phyloP scores from a whole-genome alignment of 129 eudicot species.

The Flaveria sonorensis region DNA sequence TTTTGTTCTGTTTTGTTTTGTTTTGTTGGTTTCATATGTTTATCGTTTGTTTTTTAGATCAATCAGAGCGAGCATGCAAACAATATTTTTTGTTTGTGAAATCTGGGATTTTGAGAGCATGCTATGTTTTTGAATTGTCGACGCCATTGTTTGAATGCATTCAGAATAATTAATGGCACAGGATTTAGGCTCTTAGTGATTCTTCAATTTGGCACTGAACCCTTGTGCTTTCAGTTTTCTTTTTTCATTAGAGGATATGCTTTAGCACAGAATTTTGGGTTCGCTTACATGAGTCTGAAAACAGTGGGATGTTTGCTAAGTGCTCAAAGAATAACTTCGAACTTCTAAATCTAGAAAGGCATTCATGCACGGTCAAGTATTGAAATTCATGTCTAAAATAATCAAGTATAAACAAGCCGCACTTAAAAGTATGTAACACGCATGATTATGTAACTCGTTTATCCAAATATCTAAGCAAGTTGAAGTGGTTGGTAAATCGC shows the following conservation, averaged over 20 bases:
- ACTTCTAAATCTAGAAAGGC: background rate
- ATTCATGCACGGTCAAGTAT: background rate
- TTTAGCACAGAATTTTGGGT: background rate
- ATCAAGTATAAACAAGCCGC: too few relatives aligned
- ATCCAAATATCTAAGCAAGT: too few relatives aligned
- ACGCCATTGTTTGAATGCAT: slow-evolving; percentile 43
- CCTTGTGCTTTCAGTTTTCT: background rate
- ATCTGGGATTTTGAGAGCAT: slow-evolving; percentile 16
- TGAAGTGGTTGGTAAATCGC: too few relatives aligned
- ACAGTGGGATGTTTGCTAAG: background rate
- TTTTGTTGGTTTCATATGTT: slow-evolving; percentile 35
- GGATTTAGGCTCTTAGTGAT: slow-evolving; percentile 22
- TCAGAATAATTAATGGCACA: slow-evolving; percentile 56
- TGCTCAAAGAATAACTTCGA: background rate
- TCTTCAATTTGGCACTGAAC: background rate
- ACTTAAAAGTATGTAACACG: too few relatives aligned
- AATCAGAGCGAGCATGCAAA: slow-evolving; percentile 33
- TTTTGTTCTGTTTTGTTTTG: slow-evolving; percentile 38
- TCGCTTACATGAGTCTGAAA: background rate
- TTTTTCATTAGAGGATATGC: background rate
- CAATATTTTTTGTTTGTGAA: slow-evolving; percentile 27
- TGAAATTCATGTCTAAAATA: background rate
- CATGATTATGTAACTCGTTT: too few relatives aligned
- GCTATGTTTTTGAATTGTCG: slow-evolving; percentile 18
- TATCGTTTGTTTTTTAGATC: slow-evolving; percentile 35